Conservation (phyloP, 257 asterid genomes). For the Vinca minor region DNA sequence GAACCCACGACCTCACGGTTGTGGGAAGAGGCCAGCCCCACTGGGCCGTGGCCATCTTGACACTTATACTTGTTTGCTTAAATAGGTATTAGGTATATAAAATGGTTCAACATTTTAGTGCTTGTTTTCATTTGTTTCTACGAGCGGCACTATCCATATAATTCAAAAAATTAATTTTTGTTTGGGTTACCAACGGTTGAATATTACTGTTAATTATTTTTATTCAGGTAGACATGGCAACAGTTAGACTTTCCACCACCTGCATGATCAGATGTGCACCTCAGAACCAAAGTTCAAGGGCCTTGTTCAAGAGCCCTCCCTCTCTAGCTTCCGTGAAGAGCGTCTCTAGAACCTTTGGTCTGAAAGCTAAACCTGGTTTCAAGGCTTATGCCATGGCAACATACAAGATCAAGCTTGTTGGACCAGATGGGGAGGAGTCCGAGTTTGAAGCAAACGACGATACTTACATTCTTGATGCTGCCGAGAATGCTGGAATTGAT, state of each 20-base stretch:
- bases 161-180: too few relatives aligned
- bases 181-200: too few relatives aligned
- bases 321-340: slow-evolving; percentile 42
- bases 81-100: too few relatives aligned
- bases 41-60: too few relatives aligned
- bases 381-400: slow-evolving; percentile 47
- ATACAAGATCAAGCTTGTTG: slow-evolving; percentile 63
- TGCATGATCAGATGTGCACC: slow-evolving; percentile 38
- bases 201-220: too few relatives aligned
- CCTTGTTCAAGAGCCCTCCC: slow-evolving; percentile 40
- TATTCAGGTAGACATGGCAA: slow-evolving; percentile 62
- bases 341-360: slow-evolving; percentile 39
- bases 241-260: slow-evolving; percentile 38
- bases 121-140: too few relatives aligned
- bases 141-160: too few relatives aligned
- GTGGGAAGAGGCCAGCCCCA: too few relatives aligned
- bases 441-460: slow-evolving; percentile 66
- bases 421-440: slow-evolving; percentile 44
- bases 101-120: too few relatives aligned
- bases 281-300: slow-evolving; percentile 22
- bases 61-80: too few relatives aligned
- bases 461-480: slow-evolving; percentile 64
- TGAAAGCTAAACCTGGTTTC: slow-evolving; percentile 43
- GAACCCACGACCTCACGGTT: too few relatives aligned
- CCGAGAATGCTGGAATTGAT: slow-evolving; percentile 63